Evolutionary conservation across 2,329 filamentous ascomycete species (phyloP), one percentile per base, ranked within the genome.

Genomic region (Pseudopyrenochaeta lycopersici): DNA sequence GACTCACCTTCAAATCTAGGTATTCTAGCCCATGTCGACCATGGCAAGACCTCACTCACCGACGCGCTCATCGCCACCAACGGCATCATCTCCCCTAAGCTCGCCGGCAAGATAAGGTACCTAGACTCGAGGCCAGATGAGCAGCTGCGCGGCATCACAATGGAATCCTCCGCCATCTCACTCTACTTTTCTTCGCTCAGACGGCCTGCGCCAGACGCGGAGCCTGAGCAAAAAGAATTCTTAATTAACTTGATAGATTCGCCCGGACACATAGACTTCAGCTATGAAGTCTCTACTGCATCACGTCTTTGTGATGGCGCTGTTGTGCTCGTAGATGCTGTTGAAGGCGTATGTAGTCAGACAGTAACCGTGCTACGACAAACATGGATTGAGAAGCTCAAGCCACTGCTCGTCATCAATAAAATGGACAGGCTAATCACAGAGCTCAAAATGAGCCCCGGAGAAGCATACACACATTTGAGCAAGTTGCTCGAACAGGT

Each of bases 101-200:
- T 98, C 71, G 95, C 95, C 51, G 95, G 95, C 76, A 98, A 98
- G 82, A 96, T 99, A 77, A 90, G 95, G 63, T 99, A 98, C 72
- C 87, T 99, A 54, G 95, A 99, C 79, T 98, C 95, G 18, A 85
- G 95, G 38, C 94, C 94, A 1, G 95, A 99, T 77, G 95, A 99
- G 76, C 95, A 99, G 78, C 85, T 91, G 14, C 89, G 95, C 62
- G 95, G 95, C 51, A 99, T 99, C 72, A 99, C 95, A n/a, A 99
- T 99, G 95, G 95, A 99, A 76, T 98, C 95, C 0, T 98, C 94
- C 5, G 95, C 95, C 58, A 99, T 99, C 61, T 98, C 95, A 0
- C 82, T 99, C 30, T 96, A 90, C 78, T 99, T 99, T 76, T 96
- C 93, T 31, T 91, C 98, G 84, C 81, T 96, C 48, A 85, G 93